Percentiles rank a stretch among this genome's conserved stretches.
Conservation (phyloP, 2,329 filamentous ascomycete species). For the Myriosclerotinia duriaeana region DNA sequence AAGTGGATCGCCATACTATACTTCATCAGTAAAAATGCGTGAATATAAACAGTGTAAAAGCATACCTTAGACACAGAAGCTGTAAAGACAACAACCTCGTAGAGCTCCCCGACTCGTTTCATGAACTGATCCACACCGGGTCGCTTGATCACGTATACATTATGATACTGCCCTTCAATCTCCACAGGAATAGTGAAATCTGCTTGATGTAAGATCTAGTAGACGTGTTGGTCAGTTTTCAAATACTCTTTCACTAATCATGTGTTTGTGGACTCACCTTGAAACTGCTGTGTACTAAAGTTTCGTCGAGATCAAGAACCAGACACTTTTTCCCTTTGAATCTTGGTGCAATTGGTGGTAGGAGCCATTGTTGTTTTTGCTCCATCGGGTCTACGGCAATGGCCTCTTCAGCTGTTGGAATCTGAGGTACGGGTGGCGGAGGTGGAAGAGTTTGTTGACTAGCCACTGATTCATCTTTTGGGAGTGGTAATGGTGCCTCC, state of each 20-base stretch:
- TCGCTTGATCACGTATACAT: slow-evolving; percentile 98
- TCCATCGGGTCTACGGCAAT: slow-evolving; percentile 34
- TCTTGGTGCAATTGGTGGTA: slow-evolving; percentile 78
- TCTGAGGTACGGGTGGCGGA: slow-evolving; percentile 36
- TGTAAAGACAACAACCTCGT: slow-evolving; percentile 98
- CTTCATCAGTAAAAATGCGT: slow-evolving; percentile 24
- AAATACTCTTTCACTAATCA: slow-evolving; percentile 15
- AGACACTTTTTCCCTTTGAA: slow-evolving; percentile 89
- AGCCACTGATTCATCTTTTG: slow-evolving; percentile 31
- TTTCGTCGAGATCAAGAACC: slow-evolving; percentile 94
- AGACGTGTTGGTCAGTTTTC: slow-evolving; percentile 1
- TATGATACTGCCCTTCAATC: slow-evolving; percentile 98
- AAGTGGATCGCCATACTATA: slow-evolving; percentile 89
- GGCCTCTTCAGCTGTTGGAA: slow-evolving; percentile 32
- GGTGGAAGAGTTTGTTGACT: slow-evolving; percentile 29
- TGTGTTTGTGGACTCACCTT: slow-evolving; percentile 61
- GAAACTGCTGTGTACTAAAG: slow-evolving; percentile 96
- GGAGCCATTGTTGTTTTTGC: slow-evolving; percentile 49
- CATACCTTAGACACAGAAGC: slow-evolving; percentile 94
- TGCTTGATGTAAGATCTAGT: slow-evolving; percentile 89
- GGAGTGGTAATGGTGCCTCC: slow-evolving; percentile 30
- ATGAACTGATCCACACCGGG: slow-evolving; percentile 99
- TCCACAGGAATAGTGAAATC: slow-evolving; percentile 99
- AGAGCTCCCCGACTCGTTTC: slow-evolving; percentile 96
- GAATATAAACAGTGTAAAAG: not conserved